phyloP scores from a whole-genome alignment of 768 basidiomycete species.

The Roridomyces roridus region DNA sequence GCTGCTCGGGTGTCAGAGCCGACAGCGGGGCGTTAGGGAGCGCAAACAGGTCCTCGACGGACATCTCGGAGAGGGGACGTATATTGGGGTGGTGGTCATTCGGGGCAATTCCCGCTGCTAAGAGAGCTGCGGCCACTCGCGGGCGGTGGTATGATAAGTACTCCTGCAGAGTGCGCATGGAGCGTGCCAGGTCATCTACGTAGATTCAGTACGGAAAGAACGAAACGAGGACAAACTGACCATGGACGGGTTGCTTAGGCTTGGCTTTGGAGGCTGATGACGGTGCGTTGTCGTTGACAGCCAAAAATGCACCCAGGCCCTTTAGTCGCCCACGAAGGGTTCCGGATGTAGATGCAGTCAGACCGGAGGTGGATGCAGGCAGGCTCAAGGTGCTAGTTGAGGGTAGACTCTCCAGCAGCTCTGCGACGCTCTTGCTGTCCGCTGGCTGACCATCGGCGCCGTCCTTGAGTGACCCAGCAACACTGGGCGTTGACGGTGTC shows the following conservation, averaged over 20 bases:
- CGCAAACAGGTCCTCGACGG: conserved; percentile 76
- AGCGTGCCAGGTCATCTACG: conserved; percentile 66
- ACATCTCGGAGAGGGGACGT: conserved; percentile 72
- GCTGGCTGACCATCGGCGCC: conserved; percentile 29
- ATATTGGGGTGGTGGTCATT: conserved; percentile 70
- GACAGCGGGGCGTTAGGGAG: conserved; percentile 79
- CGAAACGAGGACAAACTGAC: conserved; percentile 25
- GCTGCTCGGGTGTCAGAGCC: conserved; percentile 79
- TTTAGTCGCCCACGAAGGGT: conserved; percentile 59
- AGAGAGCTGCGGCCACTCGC: conserved; percentile 80
- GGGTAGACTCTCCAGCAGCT: conserved; percentile 34
- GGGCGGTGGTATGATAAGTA: conserved; percentile 92
- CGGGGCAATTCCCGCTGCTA: conserved; percentile 70
- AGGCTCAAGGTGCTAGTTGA: conserved; percentile 15
- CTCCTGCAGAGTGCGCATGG: conserved; percentile 86
- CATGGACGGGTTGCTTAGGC: conserved; percentile 40
- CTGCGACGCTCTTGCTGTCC: conserved; percentile 34
- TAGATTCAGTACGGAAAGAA: not conserved
- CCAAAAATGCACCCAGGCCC: conserved; percentile 60
- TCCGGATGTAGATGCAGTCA: conserved; percentile 40
- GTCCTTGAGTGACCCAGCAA: conserved; percentile 32
- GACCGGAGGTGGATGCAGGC: conserved; percentile 39
- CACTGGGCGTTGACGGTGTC: conserved; percentile 29
- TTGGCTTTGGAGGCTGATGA: conserved; percentile 47
- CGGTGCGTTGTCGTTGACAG: conserved; percentile 54